Percentiles rank a stretch among this genome's conserved stretches.
phyloP scores from a whole-genome alignment of 2,329 filamentous ascomycete genomes.

The Nemania serpens region DNA sequence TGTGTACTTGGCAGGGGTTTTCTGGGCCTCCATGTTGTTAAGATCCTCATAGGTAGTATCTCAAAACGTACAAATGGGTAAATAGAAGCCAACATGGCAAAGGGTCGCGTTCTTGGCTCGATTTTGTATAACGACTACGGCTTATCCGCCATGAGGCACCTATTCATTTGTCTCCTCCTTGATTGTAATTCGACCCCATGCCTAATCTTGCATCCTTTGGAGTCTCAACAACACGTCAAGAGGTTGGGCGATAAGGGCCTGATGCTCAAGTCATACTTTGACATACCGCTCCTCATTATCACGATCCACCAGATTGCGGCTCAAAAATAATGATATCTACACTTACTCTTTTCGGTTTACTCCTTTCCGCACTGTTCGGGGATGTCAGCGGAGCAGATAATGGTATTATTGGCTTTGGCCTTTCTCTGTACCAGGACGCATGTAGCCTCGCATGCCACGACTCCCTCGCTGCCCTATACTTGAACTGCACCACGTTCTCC shows the following conservation, averaged over 20 bases:
- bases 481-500: constrained; percentile 38
- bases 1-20: no score
- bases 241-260: not conserved
- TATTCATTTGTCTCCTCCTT: not conserved
- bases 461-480: constrained; percentile 33
- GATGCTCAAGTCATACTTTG: not conserved
- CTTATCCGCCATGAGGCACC: not conserved
- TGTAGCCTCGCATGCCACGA: constrained; percentile 39
- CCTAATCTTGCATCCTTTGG: not conserved
- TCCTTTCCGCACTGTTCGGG: not conserved
- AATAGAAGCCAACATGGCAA: no score
- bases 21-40: no score
- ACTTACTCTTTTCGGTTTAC: not conserved
- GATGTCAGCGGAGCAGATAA: constrained; percentile 17
- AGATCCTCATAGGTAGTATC: no score
- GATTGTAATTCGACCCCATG: not conserved
- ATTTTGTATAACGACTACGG: not conserved
- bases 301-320: not conserved
- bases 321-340: constrained; percentile 8
- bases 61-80: no score
- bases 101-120: no score
- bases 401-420: constrained; percentile 40
- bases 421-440: constrained; percentile 36
- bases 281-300: not conserved
- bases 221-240: not conserved